Base-by-base conservation (phyloP, 2,329 filamentous ascomycete species). In the Claviceps pazoutovae region DNA sequence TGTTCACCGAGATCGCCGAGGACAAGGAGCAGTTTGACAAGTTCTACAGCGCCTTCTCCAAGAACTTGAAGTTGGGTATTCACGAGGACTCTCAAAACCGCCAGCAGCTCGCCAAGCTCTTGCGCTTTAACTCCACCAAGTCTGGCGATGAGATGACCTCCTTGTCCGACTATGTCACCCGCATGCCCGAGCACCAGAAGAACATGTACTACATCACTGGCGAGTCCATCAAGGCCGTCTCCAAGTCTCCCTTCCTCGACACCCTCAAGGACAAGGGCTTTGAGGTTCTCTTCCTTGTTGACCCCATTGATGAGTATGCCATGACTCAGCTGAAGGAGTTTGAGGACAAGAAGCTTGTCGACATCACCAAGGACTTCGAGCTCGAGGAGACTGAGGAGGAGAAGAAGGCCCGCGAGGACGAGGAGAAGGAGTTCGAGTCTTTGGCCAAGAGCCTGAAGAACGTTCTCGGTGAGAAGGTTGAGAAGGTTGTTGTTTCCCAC, bases 191-290 rank as follows among this genome's bases (percentile, higher is more conserved):
- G 81, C 91, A 97, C 81, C 93, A 98, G 84, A 96, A 97, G 85
- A 90, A 98, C 78, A 89, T 98, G 75, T 98, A 98, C 86, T 98
- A 97, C 88, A 98, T 98, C 81, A 98, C 93, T 58, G 93, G 93
- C 76, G 93, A 98, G 84, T 95, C 91, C 53, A 84, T 95, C 78
- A 96, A 96, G 83, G 93, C 93, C 61, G 93, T 98, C 61, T 76
- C 84, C 73, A 94, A 95, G 81, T 98, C 93, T 62, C 93, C 93
- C 65, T 98, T 98, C 91, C 83, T 98, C 60, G 93, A 98, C 71
- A 83, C 90, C 53, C 88, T 98, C 73, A 95, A 94, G 83, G 86
- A 89, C 71, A 98, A 98, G 89, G 84, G 86, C 77, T 98, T 98
- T 69, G 93, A 98, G 78, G 93, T 98, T 68, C 85, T 98, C 63